Conservation (phyloP, 331 rosid species). For the Acacia pycnantha region DNA sequence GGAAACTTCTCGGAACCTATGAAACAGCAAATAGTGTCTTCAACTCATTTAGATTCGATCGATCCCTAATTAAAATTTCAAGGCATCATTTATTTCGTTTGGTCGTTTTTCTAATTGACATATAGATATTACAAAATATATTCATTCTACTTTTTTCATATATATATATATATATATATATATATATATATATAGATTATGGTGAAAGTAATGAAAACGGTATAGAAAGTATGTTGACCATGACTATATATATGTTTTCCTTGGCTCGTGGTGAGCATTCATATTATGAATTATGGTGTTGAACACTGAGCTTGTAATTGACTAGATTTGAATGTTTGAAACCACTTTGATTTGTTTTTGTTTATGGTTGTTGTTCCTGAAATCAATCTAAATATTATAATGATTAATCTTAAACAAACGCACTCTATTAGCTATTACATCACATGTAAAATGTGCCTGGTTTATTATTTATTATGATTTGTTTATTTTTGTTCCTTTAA, state of each 20-base stretch:
- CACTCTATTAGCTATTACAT: neutral
- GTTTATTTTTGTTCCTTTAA: neutral
- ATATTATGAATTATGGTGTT: neutral
- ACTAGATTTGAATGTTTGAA: neutral
- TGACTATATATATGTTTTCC: neutral
- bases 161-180: too few relatives aligned
- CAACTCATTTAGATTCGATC: neutral
- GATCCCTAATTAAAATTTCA: neutral
- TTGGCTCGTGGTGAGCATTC: neutral
- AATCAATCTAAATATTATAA: too few relatives aligned
- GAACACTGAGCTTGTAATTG: neutral
- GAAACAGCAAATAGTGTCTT: too few relatives aligned
- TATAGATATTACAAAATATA: too few relatives aligned
- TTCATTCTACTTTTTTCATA: too few relatives aligned
- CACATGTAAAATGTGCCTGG: neutral
- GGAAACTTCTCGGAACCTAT: neutral
- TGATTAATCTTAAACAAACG: neutral
- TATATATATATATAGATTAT: too few relatives aligned
- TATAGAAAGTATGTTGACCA: neutral
- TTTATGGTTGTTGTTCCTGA: too few relatives aligned
- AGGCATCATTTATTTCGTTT: too few relatives aligned
- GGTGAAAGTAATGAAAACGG: neutral
- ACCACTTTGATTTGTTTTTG: neutral
- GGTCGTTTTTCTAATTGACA: too few relatives aligned
- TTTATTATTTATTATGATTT: neutral